These are phyloP conservation scores for Selaginella tamariscina DNA, from an alignment of 75 land plant species.

Conservation along the genomic window DNA sequence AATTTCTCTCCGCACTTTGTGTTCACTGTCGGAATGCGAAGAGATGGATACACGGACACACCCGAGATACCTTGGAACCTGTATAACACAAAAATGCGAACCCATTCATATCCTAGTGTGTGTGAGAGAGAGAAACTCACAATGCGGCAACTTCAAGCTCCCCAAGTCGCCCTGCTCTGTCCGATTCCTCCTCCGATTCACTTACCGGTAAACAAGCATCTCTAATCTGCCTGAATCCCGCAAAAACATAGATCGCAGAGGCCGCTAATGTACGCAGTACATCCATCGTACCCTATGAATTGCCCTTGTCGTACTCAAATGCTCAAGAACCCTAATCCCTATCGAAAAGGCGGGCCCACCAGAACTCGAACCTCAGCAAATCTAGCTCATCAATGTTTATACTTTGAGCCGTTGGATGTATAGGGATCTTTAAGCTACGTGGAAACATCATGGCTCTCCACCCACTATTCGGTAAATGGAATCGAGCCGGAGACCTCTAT, in stretches of 20 bases:
- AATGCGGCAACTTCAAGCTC: conserved; percentile 21
- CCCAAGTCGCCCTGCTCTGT: conserved; percentile 23
- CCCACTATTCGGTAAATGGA: neutral
- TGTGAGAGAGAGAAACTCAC: conserved; percentile 15
- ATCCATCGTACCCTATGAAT: neutral
- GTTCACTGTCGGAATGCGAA: conserved; percentile 68
- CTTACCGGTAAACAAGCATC: neutral
- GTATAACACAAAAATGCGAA: conserved; percentile 2
- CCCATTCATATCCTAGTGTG: neutral
- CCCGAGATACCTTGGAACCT: conserved; percentile 58
- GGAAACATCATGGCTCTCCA: neutral
- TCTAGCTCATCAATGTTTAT: neutral
- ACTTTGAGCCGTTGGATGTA: too few relatives aligned
- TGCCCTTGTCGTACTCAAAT: too few relatives aligned
- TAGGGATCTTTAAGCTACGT: neutral
- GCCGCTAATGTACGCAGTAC: neutral
- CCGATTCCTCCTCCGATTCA: conserved; percentile 14
- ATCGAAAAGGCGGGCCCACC: neutral
- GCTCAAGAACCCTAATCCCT: conserved; percentile 1
- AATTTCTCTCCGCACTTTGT: conserved; percentile 39
- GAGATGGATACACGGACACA: conserved; percentile 47
- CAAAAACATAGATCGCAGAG: neutral
- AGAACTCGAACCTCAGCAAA: neutral
- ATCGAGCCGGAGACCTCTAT: neutral
- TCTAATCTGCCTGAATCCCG: neutral